These are phyloP conservation scores for Fusarium foetens DNA, from an alignment of 2,329 filamentous ascomycete species.

Conservation along the genomic window DNA sequence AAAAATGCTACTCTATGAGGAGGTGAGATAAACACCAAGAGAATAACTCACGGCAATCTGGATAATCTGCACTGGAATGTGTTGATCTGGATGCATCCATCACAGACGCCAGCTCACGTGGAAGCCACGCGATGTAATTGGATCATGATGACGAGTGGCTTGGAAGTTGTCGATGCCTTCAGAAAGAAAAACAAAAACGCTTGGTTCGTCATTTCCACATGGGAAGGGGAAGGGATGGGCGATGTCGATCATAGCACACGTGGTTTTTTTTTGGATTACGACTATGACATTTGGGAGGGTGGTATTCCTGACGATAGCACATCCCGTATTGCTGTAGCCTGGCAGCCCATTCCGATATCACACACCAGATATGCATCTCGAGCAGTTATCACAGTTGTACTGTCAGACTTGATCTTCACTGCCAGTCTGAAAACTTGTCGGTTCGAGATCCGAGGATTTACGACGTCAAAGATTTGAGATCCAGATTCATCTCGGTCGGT, in stretches of 20 bases:
- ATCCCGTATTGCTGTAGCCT: constrained; percentile 1
- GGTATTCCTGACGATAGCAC: neutral
- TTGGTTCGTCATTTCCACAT: constrained; percentile 28
- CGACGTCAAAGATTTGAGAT: neutral
- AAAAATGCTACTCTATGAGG: neutral
- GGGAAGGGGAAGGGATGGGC: constrained; percentile 7
- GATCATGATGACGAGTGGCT: neutral
- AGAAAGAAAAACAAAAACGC: neutral
- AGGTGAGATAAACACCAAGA: constrained; percentile 11
- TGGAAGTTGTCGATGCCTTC: neutral
- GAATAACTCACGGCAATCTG: neutral
- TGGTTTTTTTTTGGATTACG: constrained; percentile 13
- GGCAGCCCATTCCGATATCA: neutral
- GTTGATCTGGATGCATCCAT: neutral
- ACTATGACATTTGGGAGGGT: constrained; percentile 13
- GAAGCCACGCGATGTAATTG: neutral
- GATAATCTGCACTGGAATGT: constrained; percentile 6
- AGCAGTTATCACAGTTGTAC: neutral
- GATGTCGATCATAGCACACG: constrained; percentile 24
- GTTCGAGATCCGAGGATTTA: constrained; percentile 1
- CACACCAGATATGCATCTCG: neutral
- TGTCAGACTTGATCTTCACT: neutral
- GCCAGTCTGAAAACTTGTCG: neutral
- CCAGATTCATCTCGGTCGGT: constrained; percentile 26
- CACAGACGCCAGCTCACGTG: neutral